Base-by-base conservation (phyloP, 2,329 filamentous ascomycete genomes). In the Byssoonygena ceratinophila region DNA sequence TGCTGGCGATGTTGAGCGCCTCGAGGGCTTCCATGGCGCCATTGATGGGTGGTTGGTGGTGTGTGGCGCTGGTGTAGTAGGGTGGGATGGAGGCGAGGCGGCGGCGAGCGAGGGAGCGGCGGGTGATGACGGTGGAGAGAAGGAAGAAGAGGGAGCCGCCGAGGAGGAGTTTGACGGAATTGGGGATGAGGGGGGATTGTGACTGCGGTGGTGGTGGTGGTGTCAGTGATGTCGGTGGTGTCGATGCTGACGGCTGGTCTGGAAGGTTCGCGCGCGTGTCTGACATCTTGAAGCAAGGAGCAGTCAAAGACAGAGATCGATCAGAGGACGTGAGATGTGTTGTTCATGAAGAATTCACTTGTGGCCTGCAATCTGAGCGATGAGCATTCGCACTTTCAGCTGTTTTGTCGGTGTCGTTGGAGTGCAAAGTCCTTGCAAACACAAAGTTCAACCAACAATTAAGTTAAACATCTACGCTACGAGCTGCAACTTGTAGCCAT, bases 1-100 rank as follows among this genome's bases (percentile, higher is more conserved):
- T 76, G 0, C 90, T 95, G 0, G 91, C 92, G 32, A 96, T 74
- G 46, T 83, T 85, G 20, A 98, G 74, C 0, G 91, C 91, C 68
- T 94, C 85, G 31, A 85, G 70, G 0, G 91, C 91, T 57, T 96
- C 83, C 36, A 85, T 66, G 1, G 80, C 76, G 6, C 82, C 82
- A 62, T 83, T 84, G 25, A 80, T 75, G 12, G 64, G 58, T 1
- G 66, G 68, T 37, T 68, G 62, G 59, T 69, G 68, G 61, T 61
- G 73, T 48, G 67, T 64, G 66, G 67, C 68, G 75, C 70, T 68
- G 40, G 58, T 73, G 75, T 85, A 94, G 72, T 85, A 91, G 44
- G 77, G 78, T 9, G 90, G 89, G 36, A 80, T 70, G 11, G 80
- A 72, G 20, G 79, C 74, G 20, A 78, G 66, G 53, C 78, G 76